A percentile compares a stretch with the other conserved stretches of the same genome.
phyloP scores from a whole-genome alignment of 2,329 filamentous ascomycete genomes.

The Teratosphaeria zuluensis region DNA sequence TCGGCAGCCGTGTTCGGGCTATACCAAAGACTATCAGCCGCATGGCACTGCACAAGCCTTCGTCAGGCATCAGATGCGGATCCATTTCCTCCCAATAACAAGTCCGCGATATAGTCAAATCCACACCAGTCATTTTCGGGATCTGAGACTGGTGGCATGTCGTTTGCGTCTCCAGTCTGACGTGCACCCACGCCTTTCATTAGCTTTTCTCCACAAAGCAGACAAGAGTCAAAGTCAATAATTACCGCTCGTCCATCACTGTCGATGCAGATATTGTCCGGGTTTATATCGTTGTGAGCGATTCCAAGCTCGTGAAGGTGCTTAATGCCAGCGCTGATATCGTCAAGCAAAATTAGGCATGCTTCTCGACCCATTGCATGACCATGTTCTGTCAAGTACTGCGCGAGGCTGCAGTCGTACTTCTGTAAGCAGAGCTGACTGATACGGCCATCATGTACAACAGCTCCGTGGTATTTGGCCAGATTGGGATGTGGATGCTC shows the following conservation, averaged over 20 bases:
- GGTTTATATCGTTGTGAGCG: conserved; percentile 30
- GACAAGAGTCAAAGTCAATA: conserved; percentile 30
- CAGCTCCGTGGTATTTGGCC: conserved; percentile 22
- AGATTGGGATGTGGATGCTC: conserved; percentile 22
- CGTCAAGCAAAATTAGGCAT: conserved; percentile 9
- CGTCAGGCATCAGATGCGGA: background rate
- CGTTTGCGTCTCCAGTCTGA: background rate
- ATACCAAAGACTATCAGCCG: background rate
- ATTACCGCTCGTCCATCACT: conserved; percentile 22
- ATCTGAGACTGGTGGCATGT: background rate
- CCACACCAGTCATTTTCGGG: background rate
- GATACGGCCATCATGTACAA: conserved; percentile 18
- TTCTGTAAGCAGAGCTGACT: conserved; percentile 20
- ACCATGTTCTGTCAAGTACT: conserved; percentile 11
- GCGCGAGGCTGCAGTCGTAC: conserved; percentile 17
- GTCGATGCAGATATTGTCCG: conserved; percentile 28
- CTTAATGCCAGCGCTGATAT: conserved; percentile 20
- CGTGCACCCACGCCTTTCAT: background rate
- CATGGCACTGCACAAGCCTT: background rate
- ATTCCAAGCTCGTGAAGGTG: conserved; percentile 28
- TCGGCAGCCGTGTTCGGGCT: background rate
- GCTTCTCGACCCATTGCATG: conserved; percentile 7
- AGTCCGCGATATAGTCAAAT: background rate
- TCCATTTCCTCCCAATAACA: background rate
- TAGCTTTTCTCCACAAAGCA: conserved; percentile 19